phyloP scores from a whole-genome alignment of 208 protist genomes.

The Novymonas esmeraldas region DNA sequence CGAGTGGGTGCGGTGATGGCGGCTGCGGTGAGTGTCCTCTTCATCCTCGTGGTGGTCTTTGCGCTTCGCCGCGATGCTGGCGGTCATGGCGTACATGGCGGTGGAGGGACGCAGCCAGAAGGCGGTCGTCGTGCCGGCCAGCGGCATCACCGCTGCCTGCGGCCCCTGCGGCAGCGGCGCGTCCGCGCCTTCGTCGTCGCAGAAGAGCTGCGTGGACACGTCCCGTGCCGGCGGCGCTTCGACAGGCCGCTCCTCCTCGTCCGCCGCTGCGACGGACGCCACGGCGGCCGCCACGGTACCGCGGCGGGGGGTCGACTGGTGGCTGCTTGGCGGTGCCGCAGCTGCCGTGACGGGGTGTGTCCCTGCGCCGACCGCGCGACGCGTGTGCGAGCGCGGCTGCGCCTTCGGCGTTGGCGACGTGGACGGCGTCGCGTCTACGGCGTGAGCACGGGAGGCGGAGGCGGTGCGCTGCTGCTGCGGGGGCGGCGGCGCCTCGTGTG shows the following conservation, averaged over 20 bases:
- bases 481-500: slow-evolving; percentile 2
- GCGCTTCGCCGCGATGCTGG: slow-evolving; percentile 66
- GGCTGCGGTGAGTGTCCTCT: slow-evolving; percentile 11
- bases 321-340: neutral
- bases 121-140: slow-evolving; percentile 32
- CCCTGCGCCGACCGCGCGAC: neutral
- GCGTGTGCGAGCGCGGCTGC: slow-evolving; percentile 5
- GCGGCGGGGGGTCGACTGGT: slow-evolving; percentile 11
- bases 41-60: slow-evolving; percentile 23
- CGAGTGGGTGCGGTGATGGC: neutral
- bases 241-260: too few relatives aligned
- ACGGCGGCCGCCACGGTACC: neutral
- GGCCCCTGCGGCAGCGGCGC: neutral
- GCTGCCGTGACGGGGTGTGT: neutral
- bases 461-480: neutral
- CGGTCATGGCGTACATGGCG: slow-evolving; percentile 68
- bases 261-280: neutral
- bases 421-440: neutral
- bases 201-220: slow-evolving; percentile 1
- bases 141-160: slow-evolving; percentile 14
- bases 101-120: slow-evolving; percentile 64
- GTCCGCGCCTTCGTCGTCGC: neutral
- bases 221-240: too few relatives aligned
- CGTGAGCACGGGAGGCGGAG: neutral
- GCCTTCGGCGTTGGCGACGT: slow-evolving; percentile 13